Evolutionary conservation across 2,329 filamentous ascomycete genomes (phyloP).

Genomic region (Penicillium sclerotigenum): DNA sequence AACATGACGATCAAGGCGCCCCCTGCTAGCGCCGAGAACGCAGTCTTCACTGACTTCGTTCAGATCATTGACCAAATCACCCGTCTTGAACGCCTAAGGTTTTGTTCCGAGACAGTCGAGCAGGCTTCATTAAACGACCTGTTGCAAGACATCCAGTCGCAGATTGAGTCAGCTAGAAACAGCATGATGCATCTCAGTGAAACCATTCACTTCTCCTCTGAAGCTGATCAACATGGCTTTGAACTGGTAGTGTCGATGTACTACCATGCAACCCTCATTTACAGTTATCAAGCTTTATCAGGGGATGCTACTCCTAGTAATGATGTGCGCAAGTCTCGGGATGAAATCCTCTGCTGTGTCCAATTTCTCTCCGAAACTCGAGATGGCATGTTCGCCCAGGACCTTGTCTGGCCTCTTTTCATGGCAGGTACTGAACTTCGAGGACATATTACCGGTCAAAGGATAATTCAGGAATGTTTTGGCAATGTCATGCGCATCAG

Average conservation of each 20-base stretch:
- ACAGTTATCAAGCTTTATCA: slow-evolving; percentile 18
- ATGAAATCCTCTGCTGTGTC: slow-evolving; percentile 12
- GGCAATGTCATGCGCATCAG: slow-evolving; percentile 11
- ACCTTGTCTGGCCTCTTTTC: slow-evolving; percentile 30
- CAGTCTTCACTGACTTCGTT: slow-evolving; percentile 21
- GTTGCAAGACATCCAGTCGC: background rate
- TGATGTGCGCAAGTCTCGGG: slow-evolving; percentile 1
- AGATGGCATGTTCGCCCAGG: slow-evolving; percentile 20
- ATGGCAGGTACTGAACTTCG: slow-evolving; percentile 25
- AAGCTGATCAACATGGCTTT: slow-evolving; percentile 14
- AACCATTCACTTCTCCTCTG: slow-evolving; percentile 5
- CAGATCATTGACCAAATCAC: slow-evolving; percentile 21
- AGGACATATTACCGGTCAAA: slow-evolving; percentile 1
- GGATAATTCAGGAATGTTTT: slow-evolving; percentile 1
- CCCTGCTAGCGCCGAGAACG: slow-evolving; percentile 6
- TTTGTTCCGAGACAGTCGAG: background rate
- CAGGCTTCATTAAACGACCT: background rate
- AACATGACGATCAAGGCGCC: slow-evolving; percentile 9
- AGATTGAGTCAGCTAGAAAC: slow-evolving; percentile 1
- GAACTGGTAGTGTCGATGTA: slow-evolving; percentile 17
- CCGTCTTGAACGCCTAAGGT: slow-evolving; percentile 11
- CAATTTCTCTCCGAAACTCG: slow-evolving; percentile 7
- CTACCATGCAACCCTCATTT: slow-evolving; percentile 21
- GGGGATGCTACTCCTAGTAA: background rate
- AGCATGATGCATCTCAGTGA: slow-evolving; percentile 3